Evolutionary conservation across 2,329 filamentous ascomycete species (phyloP).

Genomic region (Chrysoporthe austroafricana): DNA sequence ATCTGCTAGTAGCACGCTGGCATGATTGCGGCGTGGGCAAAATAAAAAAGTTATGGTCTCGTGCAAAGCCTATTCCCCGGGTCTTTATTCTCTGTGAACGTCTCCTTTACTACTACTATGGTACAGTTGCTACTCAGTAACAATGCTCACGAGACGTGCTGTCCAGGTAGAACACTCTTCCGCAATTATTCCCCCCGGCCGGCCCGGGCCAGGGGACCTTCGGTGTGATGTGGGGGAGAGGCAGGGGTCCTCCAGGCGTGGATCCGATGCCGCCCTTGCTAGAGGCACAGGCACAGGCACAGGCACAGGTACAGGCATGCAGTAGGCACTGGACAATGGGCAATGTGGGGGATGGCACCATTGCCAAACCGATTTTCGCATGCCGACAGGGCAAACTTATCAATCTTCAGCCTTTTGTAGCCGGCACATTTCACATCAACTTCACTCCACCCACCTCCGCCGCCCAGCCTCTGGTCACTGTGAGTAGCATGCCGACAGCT

Average conservation of each 20-base stretch:
- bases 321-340: neutral
- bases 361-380: slow-evolving; percentile 16
- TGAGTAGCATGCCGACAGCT: slow-evolving; percentile 2
- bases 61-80: neutral
- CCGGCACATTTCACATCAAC: slow-evolving; percentile 7
- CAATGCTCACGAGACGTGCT: neutral
- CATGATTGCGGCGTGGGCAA: neutral
- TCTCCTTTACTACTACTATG: neutral
- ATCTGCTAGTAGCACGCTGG: slow-evolving; percentile 1
- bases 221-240: slow-evolving; percentile 16
- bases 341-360: slow-evolving; percentile 20
- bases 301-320: neutral
- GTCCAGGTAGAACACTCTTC: slow-evolving; percentile 6
- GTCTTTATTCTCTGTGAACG: neutral
- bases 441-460: neutral
- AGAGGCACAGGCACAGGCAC: neutral
- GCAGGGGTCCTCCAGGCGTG: slow-evolving; percentile 11
- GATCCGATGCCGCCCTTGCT: slow-evolving; percentile 27
- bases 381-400: slow-evolving; percentile 3
- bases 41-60: slow-evolving; percentile 16
- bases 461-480: slow-evolving; percentile 17
- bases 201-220: too few relatives aligned
- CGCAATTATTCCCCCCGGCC: neutral
- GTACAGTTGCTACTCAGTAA: too few relatives aligned
- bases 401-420: slow-evolving; percentile 6